Base-by-base conservation (phyloP, 805 yeast species). In the Geotrichum ghanense region DNA sequence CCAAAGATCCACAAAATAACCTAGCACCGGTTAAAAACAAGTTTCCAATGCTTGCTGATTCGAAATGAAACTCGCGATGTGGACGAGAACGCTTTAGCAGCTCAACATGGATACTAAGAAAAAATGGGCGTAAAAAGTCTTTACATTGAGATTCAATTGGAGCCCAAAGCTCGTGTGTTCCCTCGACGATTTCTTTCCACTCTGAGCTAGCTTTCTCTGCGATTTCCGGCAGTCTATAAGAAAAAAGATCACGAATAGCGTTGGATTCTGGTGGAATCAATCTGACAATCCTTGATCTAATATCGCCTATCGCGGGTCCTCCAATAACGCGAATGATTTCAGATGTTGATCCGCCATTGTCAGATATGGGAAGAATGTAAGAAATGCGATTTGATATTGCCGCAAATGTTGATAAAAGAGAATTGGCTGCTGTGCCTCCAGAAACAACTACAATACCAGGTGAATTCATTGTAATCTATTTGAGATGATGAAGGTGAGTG, bases 281-380 rank as follows among this genome's bases (percentile, higher is more conserved):
- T 46, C 89, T 65, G 0, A 87, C 83, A 23, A 88, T 71, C 47
- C 97, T 64, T 0, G 95, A 85, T 43, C 97, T 67, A 2, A 89
- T 72, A 59, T 89, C 97, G 1, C 97, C 97, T 46, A 89, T 86
- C 0, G 97, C 96, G 2, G 95, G 95, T 0, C 97, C 97, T 1
- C 95, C 95, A 16, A 89, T 70, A 1, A 87, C 85, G 12, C 96
- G 66, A 3, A 88, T 71, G 21, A 89, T 74, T 63, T 89, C 97
- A 22, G 94, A 81, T 0, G 96, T 86, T 1, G 96, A 88, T 0
- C 97, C 97, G 16, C 97, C 97, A 59, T 89, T 89, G 61, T 89
- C 97, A 43, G 85, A 78, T 14, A 89, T 76, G 0, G 97, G 97
- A 27, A 89, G 64, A 3, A 88, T 72, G 54, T 83, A 88, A 2